phyloP scores from a whole-genome alignment of 2,329 filamentous ascomycete species.

The Cladosporium sp. region DNA sequence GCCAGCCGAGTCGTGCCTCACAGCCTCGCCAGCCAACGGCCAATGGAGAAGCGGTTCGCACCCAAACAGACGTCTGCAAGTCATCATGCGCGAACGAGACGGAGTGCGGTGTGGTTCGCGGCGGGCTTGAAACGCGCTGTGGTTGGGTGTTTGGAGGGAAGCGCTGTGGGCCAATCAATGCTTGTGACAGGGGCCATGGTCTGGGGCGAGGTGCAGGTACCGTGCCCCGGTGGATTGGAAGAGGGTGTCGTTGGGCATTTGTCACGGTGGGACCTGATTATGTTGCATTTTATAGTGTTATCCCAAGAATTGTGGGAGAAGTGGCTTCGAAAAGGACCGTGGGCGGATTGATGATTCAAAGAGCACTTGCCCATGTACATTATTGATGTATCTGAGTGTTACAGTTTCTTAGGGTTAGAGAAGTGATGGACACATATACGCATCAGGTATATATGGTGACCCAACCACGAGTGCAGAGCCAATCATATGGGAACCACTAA shows the following conservation, averaged over 20 bases:
- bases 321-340: not conserved
- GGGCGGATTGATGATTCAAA: not conserved
- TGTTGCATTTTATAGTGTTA: not conserved
- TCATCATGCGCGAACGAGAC: constrained; percentile 9
- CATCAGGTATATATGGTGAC: too few relatives aligned
- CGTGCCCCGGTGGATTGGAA: not conserved
- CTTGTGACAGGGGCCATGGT: constrained; percentile 3
- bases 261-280: not conserved
- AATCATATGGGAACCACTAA: too few relatives aligned
- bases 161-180: constrained; percentile 8
- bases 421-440: not conserved
- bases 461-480: too few relatives aligned
- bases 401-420: not conserved
- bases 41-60: not conserved
- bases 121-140: constrained; percentile 7
- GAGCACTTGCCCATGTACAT: not conserved
- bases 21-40: not conserved
- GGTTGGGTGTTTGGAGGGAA: not conserved
- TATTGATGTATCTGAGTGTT: not conserved
- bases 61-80: constrained; percentile 4
- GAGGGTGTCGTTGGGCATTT: not conserved
- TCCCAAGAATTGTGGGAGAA: too few relatives aligned
- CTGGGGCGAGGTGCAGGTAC: constrained; percentile 3
- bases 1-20: not conserved
- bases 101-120: not conserved